These are phyloP conservation scores for Leishmania aethiopica DNA, from an alignment of 208 protist species.

Conservation along the genomic window DNA sequence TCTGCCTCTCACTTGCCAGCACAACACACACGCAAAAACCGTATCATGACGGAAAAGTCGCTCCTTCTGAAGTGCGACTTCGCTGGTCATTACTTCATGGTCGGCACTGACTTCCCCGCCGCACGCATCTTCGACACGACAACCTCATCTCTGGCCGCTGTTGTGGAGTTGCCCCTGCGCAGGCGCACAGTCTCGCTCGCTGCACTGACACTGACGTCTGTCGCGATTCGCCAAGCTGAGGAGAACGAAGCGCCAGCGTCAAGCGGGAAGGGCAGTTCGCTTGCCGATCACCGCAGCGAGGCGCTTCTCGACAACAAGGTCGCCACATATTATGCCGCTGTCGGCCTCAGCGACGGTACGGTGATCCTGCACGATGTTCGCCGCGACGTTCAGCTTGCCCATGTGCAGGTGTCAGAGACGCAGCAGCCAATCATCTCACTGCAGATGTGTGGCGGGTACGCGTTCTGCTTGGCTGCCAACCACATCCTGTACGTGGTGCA, in stretches of 20 bases:
- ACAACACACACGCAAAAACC: background rate
- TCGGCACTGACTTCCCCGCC: slow-evolving; percentile 78
- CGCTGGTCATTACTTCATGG: slow-evolving; percentile 60
- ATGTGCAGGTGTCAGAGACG: slow-evolving; percentile 64
- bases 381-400: slow-evolving; percentile 44
- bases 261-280: background rate
- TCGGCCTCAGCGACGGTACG: slow-evolving; percentile 79
- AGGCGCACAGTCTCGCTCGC: slow-evolving; percentile 46
- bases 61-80: slow-evolving; percentile 66
- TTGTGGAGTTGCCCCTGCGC: slow-evolving; percentile 56
- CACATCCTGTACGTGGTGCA: slow-evolving; percentile 50
- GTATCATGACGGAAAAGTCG: slow-evolving; percentile 72
- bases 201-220: slow-evolving; percentile 58
- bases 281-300: slow-evolving; percentile 6
- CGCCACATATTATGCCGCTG: slow-evolving; percentile 46
- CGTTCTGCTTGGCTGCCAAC: slow-evolving; percentile 61
- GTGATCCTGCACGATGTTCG: slow-evolving; percentile 74
- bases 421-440: slow-evolving; percentile 62
- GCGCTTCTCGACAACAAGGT: slow-evolving; percentile 26
- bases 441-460: slow-evolving; percentile 44
- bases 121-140: slow-evolving; percentile 82
- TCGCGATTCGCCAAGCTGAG: slow-evolving; percentile 41
- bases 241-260: background rate
- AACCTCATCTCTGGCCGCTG: slow-evolving; percentile 44
- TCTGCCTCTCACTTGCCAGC: background rate